Evolutionary conservation across 78 protist genomes (phyloP).

Genomic region (Dictyostelium citrinum): DNA sequence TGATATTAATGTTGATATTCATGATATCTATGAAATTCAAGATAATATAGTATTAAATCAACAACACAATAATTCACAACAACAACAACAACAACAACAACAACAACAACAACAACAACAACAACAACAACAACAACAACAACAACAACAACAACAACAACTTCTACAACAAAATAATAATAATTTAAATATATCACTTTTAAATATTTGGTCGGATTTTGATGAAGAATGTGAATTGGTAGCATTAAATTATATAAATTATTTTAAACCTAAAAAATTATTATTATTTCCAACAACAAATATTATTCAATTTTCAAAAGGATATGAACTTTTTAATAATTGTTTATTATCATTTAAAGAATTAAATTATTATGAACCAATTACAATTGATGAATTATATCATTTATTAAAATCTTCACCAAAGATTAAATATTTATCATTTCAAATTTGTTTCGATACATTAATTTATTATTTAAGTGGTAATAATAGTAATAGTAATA

Average conservation of each 20-base stretch:
- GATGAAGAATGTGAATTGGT: neutral
- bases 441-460: conserved; percentile 2
- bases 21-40: neutral
- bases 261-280: neutral
- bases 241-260: neutral
- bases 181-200: neutral
- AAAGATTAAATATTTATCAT: conserved; percentile 1
- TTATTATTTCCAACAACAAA: neutral
- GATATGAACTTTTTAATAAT: neutral
- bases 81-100: neutral
- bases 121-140: no score
- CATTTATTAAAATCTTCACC: neutral
- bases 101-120: no score
- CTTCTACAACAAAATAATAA: neutral
- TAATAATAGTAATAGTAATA: neutral
- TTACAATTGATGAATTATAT: neutral
- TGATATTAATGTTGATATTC: neutral
- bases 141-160: neutral
- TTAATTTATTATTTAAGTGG: neutral
- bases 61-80: no score
- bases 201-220: conserved; percentile 2
- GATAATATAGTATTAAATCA: neutral
- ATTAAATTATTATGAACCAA: conserved; percentile 1
- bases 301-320: neutral
- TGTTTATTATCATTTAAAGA: neutral